These are phyloP conservation scores for Sanguinoderma infundibulare DNA, from an alignment of 1,284 basidiomycete genomes.

Conservation along the genomic window DNA sequence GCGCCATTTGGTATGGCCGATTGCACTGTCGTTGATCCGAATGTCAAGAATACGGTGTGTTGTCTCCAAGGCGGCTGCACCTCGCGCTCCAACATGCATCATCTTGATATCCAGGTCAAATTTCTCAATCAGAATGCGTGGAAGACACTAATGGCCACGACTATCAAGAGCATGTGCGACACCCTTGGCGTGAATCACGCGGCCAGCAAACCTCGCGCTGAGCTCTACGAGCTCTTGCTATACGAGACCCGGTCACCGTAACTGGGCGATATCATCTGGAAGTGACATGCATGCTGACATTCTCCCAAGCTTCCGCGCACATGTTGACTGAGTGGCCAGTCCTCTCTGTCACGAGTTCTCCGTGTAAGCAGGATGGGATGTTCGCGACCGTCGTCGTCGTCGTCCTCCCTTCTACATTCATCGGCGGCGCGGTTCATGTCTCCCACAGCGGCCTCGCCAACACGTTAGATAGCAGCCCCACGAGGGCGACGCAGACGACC, in stretches of 20 bases:
- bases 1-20: slow-evolving; percentile 37
- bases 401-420: slow-evolving; percentile 44
- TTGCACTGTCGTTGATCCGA: slow-evolving; percentile 19
- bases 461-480: slow-evolving; percentile 37
- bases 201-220: slow-evolving; percentile 34
- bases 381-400: slow-evolving; percentile 51
- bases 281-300: slow-evolving; percentile 42
- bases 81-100: not conserved
- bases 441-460: slow-evolving; percentile 38
- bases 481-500: slow-evolving; percentile 36
- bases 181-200: slow-evolving; percentile 18
- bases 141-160: slow-evolving; percentile 20
- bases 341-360: slow-evolving; percentile 10
- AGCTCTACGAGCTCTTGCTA: slow-evolving; percentile 49
- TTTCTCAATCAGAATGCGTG: slow-evolving; percentile 26
- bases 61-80: too few relatives aligned
- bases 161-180: slow-evolving; percentile 36
- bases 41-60: slow-evolving; percentile 8
- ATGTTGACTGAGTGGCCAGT: slow-evolving; percentile 13
- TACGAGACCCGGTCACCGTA: slow-evolving; percentile 42
- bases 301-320: slow-evolving; percentile 15
- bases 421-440: slow-evolving; percentile 46
- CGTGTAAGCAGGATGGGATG: slow-evolving; percentile 44
- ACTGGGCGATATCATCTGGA: slow-evolving; percentile 12
- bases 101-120: not conserved